phyloP scores from a whole-genome alignment of 2,329 filamentous ascomycete species.

The Tolypocladium endophyticum region DNA sequence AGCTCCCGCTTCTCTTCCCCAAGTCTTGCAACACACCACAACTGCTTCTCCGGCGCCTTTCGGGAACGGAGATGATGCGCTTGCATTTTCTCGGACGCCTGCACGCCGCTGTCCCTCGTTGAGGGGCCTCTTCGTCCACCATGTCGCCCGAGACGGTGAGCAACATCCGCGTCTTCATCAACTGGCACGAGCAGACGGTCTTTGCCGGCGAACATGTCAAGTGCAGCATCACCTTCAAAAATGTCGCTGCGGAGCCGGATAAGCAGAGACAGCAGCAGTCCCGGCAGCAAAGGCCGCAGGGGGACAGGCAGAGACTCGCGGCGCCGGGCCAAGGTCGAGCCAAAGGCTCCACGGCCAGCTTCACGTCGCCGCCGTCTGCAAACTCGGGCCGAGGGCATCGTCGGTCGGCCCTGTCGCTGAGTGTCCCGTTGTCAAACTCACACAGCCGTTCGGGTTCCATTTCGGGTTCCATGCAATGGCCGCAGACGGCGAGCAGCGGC shows the following conservation, averaged over 20 bases:
- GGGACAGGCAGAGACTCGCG: conserved; percentile 25
- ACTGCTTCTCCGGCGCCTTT: conserved; percentile 2
- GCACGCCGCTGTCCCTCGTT: conserved; percentile 17
- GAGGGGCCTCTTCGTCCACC: conserved; percentile 19
- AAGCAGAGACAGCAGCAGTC: conserved; percentile 17
- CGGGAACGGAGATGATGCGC: conserved; percentile 19
- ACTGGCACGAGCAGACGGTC: conserved; percentile 87
- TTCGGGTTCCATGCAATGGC: conserved; percentile 38
- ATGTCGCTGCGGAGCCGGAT: conserved; percentile 47
- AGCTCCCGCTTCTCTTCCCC: not conserved
- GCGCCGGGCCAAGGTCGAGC: conserved; percentile 32
- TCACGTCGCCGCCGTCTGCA: conserved; percentile 33
- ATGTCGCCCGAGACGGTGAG: conserved; percentile 40
- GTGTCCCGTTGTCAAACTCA: conserved; percentile 33
- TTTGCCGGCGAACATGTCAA: conserved; percentile 94
- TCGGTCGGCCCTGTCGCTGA: conserved; percentile 54
- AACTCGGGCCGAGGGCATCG: conserved; percentile 46
- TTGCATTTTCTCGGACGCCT: conserved; percentile 12
- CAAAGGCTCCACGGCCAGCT: conserved; percentile 31
- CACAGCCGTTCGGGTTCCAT: conserved; percentile 35
- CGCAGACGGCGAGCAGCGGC: conserved; percentile 17
- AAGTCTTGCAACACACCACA: not conserved
- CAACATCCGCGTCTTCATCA: conserved; percentile 91
- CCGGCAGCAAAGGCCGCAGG: conserved; percentile 12
- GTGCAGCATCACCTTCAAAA: conserved; percentile 94